Evolutionary conservation across 306 rosid species (phyloP).

Genomic region (Vigna reflexopilosa): DNA sequence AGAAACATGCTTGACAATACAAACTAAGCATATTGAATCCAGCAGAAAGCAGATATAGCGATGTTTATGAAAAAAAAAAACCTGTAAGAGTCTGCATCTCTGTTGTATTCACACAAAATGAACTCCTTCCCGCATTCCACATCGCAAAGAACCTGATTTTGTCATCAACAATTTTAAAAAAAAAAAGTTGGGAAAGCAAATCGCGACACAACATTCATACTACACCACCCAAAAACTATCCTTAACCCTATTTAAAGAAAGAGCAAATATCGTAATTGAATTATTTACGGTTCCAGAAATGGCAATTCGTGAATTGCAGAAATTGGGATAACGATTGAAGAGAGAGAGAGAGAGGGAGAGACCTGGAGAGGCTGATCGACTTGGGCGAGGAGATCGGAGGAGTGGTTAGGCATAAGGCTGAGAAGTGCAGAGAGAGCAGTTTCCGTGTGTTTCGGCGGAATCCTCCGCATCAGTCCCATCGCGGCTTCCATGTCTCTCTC

Average conservation of each 20-base stretch:
- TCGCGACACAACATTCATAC: not conserved
- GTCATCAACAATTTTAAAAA: not conserved
- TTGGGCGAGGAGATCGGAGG: conserved; percentile 96
- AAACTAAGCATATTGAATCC: not conserved
- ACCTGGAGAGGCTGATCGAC: conserved; percentile 99
- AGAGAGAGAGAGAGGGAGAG: not conserved
- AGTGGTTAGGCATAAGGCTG: conserved; percentile 83
- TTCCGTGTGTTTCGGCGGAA: conserved; percentile 91
- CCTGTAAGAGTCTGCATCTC: conserved; percentile 99
- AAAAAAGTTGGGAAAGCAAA: not conserved
- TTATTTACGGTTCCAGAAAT: too few relatives aligned
- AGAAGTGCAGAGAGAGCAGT: conserved; percentile 94
- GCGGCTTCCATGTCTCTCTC: conserved; percentile 80
- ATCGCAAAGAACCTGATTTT: conserved; percentile 72
- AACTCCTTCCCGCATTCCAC: conserved; percentile 77
- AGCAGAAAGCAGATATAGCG: conserved; percentile 24
- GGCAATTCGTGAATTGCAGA: not conserved
- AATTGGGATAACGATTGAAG: not conserved
- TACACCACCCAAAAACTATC: not conserved
- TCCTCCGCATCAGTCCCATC: conserved; percentile 93
- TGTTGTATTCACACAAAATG: conserved; percentile 91
- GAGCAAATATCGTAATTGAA: not conserved
- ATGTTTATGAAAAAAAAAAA: conserved; percentile 2
- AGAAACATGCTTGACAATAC: not conserved
- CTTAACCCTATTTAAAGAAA: conserved; percentile 2